Conservation (phyloP, 2,329 filamentous ascomycete species). For the Gyromitra esculenta region DNA sequence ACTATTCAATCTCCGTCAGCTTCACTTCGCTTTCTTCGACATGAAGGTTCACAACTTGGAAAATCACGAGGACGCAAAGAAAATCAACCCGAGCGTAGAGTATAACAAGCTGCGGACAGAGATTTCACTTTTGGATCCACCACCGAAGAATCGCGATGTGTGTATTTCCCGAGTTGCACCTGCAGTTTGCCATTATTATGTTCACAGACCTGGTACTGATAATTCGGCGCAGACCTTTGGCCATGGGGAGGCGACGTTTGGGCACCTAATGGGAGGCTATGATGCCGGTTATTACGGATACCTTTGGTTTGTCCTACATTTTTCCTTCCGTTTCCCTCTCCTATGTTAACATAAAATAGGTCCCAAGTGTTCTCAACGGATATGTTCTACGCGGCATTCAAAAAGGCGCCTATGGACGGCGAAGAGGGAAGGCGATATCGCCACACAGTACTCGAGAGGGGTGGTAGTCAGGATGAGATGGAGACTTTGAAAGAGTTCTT, state of each 20-base stretch:
- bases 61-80: constrained; percentile 74
- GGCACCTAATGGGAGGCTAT: constrained; percentile 84
- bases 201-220: constrained; percentile 39
- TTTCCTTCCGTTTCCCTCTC: background rate
- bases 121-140: constrained; percentile 78
- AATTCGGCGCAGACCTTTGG: constrained; percentile 63
- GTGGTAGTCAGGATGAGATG: constrained; percentile 84
- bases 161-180: background rate
- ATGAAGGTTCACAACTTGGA: constrained; percentile 80
- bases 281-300: constrained; percentile 86
- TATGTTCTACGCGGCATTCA: constrained; percentile 86
- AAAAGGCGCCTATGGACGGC: constrained; percentile 78
- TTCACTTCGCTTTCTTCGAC: constrained; percentile 84
- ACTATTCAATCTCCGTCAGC: constrained; percentile 78
- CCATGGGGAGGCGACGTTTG: constrained; percentile 80
- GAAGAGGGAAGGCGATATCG: constrained; percentile 78
- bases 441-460: constrained; percentile 79
- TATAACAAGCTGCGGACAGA: constrained; percentile 79
- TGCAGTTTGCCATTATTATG: constrained; percentile 5
- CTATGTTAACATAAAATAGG: constrained; percentile 33
- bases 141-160: constrained; percentile 64
- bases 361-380: constrained; percentile 84
- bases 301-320: constrained; percentile 59
- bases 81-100: constrained; percentile 71
- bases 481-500: constrained; percentile 79